phyloP scores from a whole-genome alignment of 2,329 filamentous ascomycete species.

The Calonectria leucothoes region DNA sequence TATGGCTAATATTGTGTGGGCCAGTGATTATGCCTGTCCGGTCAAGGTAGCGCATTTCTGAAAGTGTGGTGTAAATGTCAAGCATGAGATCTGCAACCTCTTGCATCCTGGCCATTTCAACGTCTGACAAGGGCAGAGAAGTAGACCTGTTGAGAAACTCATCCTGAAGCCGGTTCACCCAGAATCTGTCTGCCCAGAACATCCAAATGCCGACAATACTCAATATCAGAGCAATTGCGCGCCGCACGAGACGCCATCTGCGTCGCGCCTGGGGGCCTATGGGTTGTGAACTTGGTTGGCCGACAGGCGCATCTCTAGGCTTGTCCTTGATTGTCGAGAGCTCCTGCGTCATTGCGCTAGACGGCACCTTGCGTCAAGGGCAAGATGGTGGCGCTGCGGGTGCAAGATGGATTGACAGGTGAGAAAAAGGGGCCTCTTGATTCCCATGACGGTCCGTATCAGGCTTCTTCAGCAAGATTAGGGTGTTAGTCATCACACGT shows the following conservation, averaged over 20 bases:
- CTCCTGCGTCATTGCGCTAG: neutral
- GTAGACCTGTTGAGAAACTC: neutral
- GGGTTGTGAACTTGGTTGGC: neutral
- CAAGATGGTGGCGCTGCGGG: too few relatives aligned
- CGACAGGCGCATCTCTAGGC: neutral
- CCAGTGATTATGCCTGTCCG: neutral
- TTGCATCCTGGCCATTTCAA: neutral
- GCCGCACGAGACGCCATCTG: neutral
- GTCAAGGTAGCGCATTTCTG: conserved; percentile 1
- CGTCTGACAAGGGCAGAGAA: neutral
- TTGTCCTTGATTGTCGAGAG: neutral
- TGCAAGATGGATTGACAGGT: neutral
- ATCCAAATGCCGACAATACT: neutral
- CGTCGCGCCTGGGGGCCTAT: neutral
- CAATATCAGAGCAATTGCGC: neutral
- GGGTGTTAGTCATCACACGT: neutral
- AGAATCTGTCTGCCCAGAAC: neutral
- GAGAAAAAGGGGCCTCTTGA: neutral
- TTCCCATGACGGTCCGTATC: neutral
- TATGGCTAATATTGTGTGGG: neutral
- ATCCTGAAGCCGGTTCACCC: neutral
- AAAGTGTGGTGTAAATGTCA: conserved; percentile 2
- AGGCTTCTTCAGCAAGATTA: neutral
- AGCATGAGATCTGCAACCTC: conserved; percentile 8
- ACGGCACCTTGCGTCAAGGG: neutral